phyloP scores from a whole-genome alignment of 2,329 filamentous ascomycete species.

The Colletotrichum sp. region DNA sequence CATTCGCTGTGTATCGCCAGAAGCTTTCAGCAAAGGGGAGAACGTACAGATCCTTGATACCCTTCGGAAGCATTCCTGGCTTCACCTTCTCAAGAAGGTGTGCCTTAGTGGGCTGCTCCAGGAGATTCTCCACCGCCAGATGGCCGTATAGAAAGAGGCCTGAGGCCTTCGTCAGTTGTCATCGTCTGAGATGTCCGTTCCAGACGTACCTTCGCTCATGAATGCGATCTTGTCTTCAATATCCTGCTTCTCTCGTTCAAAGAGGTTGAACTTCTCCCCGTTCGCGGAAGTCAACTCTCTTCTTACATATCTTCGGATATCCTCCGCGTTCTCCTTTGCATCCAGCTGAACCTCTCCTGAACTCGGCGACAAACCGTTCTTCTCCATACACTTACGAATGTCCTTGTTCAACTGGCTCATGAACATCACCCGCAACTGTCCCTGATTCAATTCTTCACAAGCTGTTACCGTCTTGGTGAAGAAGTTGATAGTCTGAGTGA shows the following conservation, averaged over 20 bases:
- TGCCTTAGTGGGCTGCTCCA: conserved; percentile 21
- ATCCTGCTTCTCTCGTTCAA: not conserved
- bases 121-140: conserved; percentile 33
- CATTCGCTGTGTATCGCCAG: too few relatives aligned
- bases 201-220: conserved; percentile 8
- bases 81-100: conserved; percentile 25
- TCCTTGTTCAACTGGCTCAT: conserved; percentile 37
- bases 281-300: too few relatives aligned
- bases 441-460: conserved; percentile 24
- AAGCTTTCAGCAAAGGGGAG: too few relatives aligned
- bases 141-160: too few relatives aligned
- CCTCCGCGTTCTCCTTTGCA: conserved; percentile 11
- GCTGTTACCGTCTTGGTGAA: conserved; percentile 24
- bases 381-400: too few relatives aligned
- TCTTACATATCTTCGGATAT: conserved; percentile 13
- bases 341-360: conserved; percentile 32
- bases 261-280: too few relatives aligned
- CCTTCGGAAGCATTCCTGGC: conserved; percentile 12
- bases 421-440: conserved; percentile 33
- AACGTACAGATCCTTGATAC: not conserved
- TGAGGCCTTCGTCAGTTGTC: too few relatives aligned
- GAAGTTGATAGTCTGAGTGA: conserved; percentile 31
- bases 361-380: conserved; percentile 23
- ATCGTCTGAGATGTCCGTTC: too few relatives aligned
- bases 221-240: conserved; percentile 9